Evolutionary conservation across 2,329 filamentous ascomycete genomes (phyloP), one percentile per base, ranked within the genome.

Genomic region (Neopestalotiopsis sp.): DNA sequence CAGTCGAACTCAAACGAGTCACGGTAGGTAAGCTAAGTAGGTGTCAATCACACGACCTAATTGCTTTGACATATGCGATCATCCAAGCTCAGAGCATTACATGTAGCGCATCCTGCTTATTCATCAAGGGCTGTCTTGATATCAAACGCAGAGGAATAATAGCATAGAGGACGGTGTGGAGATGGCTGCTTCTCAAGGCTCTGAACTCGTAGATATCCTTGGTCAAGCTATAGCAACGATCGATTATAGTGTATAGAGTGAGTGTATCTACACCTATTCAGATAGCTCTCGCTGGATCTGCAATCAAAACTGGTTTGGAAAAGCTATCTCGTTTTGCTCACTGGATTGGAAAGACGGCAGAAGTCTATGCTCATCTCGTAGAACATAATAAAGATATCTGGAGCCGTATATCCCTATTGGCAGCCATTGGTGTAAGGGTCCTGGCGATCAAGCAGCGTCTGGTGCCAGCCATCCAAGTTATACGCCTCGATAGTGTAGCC

Each of bases 391-490:
- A 7, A 38, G 34, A 38, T 10, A 38, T 38, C 34, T 7, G 7
- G 6, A 1, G 32, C 60, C 32, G 10, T 28, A 30, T 60, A 56
- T 28, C 58, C 58, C 66, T 60, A 65, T 59, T 70, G 78, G 66
- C 77, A 79, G 68, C 75, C 65, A 52, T 78, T 74, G n/a, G 71
- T 68, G 56, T 79, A 67, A 6, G 77, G 75, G 17, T 77, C 67
- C 20, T 71, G 69, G 59, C 74, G 72, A 34, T 58, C 70, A 42
- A 77, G 79, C 30, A 79, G 64, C 57, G 68, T 69, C 24, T 68
- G 69, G 57, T 68, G 69, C 69, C 72, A 78, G 67, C 66, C 72
- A 65, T 76, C 67, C 4, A 72, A 73, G n/a, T 74, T 76, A 64
- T 74, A 78, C 20, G 76, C 76, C 30, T 69, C 70, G 32, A 79